Evolutionary conservation across 129 eudicot genomes (phyloP), one percentile per base, ranked within the genome.

Genomic region (Kitagawia praeruptora): DNA sequence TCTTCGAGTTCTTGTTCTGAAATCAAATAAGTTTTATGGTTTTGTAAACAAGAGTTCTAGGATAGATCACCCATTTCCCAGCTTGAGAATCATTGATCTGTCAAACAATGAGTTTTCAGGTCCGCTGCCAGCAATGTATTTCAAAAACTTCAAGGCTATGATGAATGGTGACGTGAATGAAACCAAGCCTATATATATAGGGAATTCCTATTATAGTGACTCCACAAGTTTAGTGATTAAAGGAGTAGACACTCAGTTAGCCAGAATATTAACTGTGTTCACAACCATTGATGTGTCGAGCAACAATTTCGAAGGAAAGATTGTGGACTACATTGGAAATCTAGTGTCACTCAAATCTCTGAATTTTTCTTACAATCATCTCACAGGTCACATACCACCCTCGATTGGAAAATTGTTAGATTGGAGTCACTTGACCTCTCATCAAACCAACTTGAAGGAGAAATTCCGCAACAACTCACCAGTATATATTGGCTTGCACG

Each of bases 81-180:
- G 28, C 25, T 45, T 87, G 51, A 61, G 77, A 44, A 81, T 87
- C n/a, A 61, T 87, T 31, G 90, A 79, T 16, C 74, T 87, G 0
- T 82, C 90, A 1, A 13, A 46, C 51, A 84, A 84, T 70, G 48
- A 11, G 47, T 87, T 87, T 56, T 49, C 23, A 8, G 86, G 90
- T 7, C 45, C 39, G 1, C 25, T 79, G 27, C 87, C 88, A 0
- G 1, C 4, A 23, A 31, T 10, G 0, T 74, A 75, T 63, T 58
- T 87, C 19, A n/a, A 21, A 74, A 81, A 73, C 27, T 84, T 81
- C 40, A 61, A 79, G 4, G 85, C 82, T 18, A 84, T 84, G 87
- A 81, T 42, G 77, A 37, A 45, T 11, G 25, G 8, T 15, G 13
- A 37, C 0, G 74, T 10, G 11, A 69, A 18, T 31, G 12, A 15